A percentile compares a stretch with the other conserved stretches of the same genome.
Evolutionary conservation across 2,329 filamentous ascomycete genomes (phyloP).

Genomic region (Microsporum ferrugineum): DNA sequence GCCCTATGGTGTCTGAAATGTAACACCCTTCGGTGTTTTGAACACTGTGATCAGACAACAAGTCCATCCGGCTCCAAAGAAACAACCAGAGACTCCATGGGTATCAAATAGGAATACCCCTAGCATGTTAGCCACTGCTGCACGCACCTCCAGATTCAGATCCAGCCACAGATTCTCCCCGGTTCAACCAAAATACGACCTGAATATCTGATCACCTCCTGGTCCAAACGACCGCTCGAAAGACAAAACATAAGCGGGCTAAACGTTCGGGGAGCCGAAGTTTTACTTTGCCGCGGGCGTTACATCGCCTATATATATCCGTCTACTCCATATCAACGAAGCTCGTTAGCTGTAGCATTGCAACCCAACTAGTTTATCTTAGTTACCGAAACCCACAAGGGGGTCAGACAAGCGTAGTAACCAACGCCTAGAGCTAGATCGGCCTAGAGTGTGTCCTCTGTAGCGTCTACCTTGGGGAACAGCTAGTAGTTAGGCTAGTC

Average conservation of each 20-base stretch:
- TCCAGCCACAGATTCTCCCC: neutral
- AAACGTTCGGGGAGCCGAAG: neutral
- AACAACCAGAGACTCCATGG: neutral
- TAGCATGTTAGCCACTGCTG: neutral
- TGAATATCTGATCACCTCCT: neutral
- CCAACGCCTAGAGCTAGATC: no score
- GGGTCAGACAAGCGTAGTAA: neutral
- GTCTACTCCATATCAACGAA: neutral
- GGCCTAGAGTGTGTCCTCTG: no score
- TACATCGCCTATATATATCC: neutral
- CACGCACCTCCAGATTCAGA: neutral
- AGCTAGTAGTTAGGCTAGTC: no score
- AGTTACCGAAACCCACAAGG: neutral
- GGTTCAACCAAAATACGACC: neutral
- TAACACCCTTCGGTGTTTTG: neutral
- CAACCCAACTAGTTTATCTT: neutral
- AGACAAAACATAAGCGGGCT: neutral
- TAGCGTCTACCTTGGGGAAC: no score
- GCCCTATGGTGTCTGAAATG: neutral
- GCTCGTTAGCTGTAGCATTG: neutral
- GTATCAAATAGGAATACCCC: neutral
- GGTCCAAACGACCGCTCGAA: neutral
- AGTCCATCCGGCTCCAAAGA: no score
- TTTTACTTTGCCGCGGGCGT: no score
- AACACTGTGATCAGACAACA: neutral